A percentile compares a stretch with the other conserved stretches of the same genome.
These are phyloP conservation scores for Colletotrichum eremochloae DNA, from an alignment of 2,329 filamentous ascomycete species.

Conservation along the genomic window DNA sequence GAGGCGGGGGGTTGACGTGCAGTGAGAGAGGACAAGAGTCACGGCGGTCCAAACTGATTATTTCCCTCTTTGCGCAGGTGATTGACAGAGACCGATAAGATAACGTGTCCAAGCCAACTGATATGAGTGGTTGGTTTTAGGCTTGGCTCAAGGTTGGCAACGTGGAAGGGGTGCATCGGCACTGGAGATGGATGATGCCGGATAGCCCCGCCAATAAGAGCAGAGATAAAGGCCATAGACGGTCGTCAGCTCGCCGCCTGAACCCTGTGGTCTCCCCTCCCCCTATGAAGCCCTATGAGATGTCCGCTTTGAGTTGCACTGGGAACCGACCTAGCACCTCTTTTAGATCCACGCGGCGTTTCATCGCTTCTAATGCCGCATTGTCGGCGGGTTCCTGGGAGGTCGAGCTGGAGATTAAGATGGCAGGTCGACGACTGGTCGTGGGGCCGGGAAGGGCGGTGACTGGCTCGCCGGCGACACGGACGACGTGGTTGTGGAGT, in stretches of 20 bases:
- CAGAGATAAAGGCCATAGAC: conserved; percentile 35
- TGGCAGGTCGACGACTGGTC: conserved; percentile 23
- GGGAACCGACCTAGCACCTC: conserved; percentile 16
- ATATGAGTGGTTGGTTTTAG: conserved; percentile 34
- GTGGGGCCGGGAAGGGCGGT: conserved; percentile 35
- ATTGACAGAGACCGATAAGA: conserved; percentile 40
- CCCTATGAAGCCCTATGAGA: conserved; percentile 33
- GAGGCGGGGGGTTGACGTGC: conserved; percentile 26
- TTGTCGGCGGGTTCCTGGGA: conserved; percentile 35
- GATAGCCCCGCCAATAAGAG: conserved; percentile 36
- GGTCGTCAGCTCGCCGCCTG: conserved; percentile 18
- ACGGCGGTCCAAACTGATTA: neutral
- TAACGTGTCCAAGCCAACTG: conserved; percentile 38
- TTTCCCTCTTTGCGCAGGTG: conserved; percentile 15
- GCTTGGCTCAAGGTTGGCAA: conserved; percentile 21
- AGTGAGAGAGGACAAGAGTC: conserved; percentile 30
- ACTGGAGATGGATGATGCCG: conserved; percentile 16
- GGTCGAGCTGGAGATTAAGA: conserved; percentile 37
- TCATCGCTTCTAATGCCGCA: conserved; percentile 27
- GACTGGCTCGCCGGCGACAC: conserved; percentile 22
- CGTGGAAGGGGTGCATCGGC: conserved; percentile 29
- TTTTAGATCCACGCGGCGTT: conserved; percentile 35
- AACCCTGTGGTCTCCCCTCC: conserved; percentile 25
- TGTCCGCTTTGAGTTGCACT: conserved; percentile 29
- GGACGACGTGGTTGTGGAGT: conserved; percentile 16